Evolutionary conservation across 805 yeast species (phyloP).

Genomic region (Candida insectorum): DNA sequence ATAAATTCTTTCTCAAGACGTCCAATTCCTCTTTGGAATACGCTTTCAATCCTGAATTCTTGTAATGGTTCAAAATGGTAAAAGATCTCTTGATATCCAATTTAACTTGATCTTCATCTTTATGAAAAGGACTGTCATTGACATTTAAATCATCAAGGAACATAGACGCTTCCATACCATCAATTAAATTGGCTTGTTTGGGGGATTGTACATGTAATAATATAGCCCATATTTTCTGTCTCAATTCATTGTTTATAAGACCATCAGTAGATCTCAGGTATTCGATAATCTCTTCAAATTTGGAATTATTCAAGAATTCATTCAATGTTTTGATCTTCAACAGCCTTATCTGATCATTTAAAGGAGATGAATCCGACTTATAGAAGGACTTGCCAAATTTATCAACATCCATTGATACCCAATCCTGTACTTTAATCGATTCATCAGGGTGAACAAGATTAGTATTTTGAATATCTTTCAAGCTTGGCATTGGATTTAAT

Average conservation of each 20-base stretch:
- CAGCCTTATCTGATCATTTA: conserved; percentile 34
- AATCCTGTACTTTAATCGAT: too few relatives aligned
- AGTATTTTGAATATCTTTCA: too few relatives aligned
- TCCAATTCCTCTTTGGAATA: conserved; percentile 27
- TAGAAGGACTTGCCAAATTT: conserved; percentile 46
- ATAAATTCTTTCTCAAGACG: conserved; percentile 39
- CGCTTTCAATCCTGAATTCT: conserved; percentile 24
- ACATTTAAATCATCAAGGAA: conserved; percentile 20
- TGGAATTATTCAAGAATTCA: conserved; percentile 34
- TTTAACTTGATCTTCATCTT: conserved; percentile 74
- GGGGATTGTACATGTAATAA: conserved; percentile 29
- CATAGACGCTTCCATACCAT: background rate
- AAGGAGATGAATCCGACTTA: conserved; percentile 31
- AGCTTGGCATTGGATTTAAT: too few relatives aligned
- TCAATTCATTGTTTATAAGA: conserved; percentile 35
- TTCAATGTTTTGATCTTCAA: conserved; percentile 35
- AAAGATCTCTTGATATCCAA: conserved; percentile 78
- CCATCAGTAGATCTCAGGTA: conserved; percentile 48
- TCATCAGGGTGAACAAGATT: too few relatives aligned
- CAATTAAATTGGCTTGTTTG: background rate
- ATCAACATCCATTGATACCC: conserved; percentile 51
- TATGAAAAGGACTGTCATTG: conserved; percentile 42
- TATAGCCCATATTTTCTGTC: conserved; percentile 51
- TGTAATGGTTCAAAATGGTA: conserved; percentile 33
- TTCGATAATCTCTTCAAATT: conserved; percentile 20